phyloP scores from a whole-genome alignment of 164 flowering plant species.

The Magnolia kwangsiensis region DNA sequence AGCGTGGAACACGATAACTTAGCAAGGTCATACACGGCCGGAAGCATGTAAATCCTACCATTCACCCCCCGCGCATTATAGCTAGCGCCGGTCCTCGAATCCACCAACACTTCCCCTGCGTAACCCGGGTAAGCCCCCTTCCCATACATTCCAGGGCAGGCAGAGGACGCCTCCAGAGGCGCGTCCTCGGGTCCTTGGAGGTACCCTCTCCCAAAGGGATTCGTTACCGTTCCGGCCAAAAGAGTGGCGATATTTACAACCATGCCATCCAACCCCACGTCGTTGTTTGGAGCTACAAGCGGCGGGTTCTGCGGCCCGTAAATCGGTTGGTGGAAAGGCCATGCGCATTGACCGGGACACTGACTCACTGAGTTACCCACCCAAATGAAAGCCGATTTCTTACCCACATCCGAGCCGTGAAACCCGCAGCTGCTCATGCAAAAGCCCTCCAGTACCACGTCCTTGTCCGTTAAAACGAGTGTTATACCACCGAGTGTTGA shows the following conservation, averaged over 20 bases:
- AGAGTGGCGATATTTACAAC: slow-evolving; percentile 20
- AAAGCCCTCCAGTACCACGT: slow-evolving; percentile 45
- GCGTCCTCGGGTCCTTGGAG: slow-evolving; percentile 19
- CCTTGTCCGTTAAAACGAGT: slow-evolving; percentile 36
- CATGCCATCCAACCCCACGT: slow-evolving; percentile 29
- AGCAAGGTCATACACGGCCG: slow-evolving; percentile 22
- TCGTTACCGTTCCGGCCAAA: slow-evolving; percentile 25
- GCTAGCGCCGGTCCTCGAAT: slow-evolving; percentile 21
- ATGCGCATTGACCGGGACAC: slow-evolving; percentile 26
- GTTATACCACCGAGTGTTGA: slow-evolving; percentile 12
- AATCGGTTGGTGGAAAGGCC: slow-evolving; percentile 30
- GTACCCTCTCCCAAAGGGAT: slow-evolving; percentile 22
- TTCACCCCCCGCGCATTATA: slow-evolving; percentile 31
- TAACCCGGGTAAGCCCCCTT: slow-evolving; percentile 33
- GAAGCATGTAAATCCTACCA: slow-evolving; percentile 21
- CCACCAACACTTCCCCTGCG: slow-evolving; percentile 25
- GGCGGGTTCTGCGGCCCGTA: slow-evolving; percentile 27
- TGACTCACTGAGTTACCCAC: slow-evolving; percentile 25
- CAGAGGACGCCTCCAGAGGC: slow-evolving; percentile 21
- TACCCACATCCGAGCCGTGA: slow-evolving; percentile 23
- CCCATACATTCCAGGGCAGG: slow-evolving; percentile 25
- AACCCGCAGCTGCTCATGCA: slow-evolving; percentile 44
- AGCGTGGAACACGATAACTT: slow-evolving; percentile 33
- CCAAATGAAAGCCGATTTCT: slow-evolving; percentile 18
- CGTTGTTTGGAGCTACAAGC: slow-evolving; percentile 21